Evolutionary conservation across 345 rosid genomes (phyloP), one percentile per base, ranked within the genome.

Genomic region (Gossypium stocksii): DNA sequence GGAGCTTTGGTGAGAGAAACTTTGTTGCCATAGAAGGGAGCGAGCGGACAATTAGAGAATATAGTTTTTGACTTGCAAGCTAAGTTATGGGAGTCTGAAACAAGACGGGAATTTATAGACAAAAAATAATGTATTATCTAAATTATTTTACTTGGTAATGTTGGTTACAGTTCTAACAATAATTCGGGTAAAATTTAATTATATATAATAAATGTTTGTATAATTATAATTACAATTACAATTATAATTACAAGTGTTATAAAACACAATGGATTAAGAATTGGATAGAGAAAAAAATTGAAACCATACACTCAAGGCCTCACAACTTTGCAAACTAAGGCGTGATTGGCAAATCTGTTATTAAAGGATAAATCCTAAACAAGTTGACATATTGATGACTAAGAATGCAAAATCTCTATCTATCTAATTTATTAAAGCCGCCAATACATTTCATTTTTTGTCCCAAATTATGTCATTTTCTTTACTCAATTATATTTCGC

Each of bases 21-120:
- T 38, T 68, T 49, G 72, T 68, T 16, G 72, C 58, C 72, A 68
- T 68, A 68, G 72, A 49, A 49, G 72, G 57, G 57, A 48, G 72
- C 9, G 34, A 19, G 38, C 29, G 8, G 14, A 25, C 72, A 46
- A 67, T 0, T 0, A 3, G 43, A 46, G 57, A 25, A 14, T 38
- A 1, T 63, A 38, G 3, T 15, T 49, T 54, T 64, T 22, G 80
- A 2, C 34, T 34, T 48, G 1, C 3, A 16, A 15, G 19, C 9
- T 15, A 66, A 20, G 4, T 20, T 67, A 15, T 23, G 13, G 8
- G 20, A 44, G 17, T 7, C 1, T 41, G 34, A 22, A 66, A 6
- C 34, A 66, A 66, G 11, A 7, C 1, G 53, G 10, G 9, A 12
- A 66, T 66, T 44, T 66, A 66, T 66, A 66, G 70, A 23, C 51